phyloP scores from a whole-genome alignment of 2,329 filamentous ascomycete species.

The Paecilomyces variotii region DNA sequence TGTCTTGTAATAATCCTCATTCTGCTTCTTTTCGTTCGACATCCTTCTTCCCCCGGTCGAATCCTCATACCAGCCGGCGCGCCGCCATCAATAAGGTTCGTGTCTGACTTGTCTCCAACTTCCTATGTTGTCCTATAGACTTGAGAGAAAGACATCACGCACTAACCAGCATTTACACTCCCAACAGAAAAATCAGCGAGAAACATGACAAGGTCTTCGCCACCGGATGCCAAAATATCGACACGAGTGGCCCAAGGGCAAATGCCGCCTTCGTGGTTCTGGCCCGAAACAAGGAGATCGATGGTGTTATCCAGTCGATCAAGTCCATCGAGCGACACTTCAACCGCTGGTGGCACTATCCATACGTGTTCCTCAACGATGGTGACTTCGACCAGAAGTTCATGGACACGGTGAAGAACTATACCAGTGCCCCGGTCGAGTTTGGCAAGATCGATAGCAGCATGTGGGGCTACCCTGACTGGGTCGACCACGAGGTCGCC shows the following conservation, averaged over 20 bases:
- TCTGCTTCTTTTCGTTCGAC: conserved; percentile 77
- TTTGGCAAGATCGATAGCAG: conserved; percentile 86
- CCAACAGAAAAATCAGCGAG: conserved; percentile 81
- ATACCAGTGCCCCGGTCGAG: conserved; percentile 80
- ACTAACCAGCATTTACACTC: conserved; percentile 9
- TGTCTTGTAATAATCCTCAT: conserved; percentile 86
- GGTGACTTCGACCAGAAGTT: conserved; percentile 94
- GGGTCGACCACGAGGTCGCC: conserved; percentile 88
- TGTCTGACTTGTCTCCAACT: conserved; percentile 6
- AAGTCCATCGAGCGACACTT: conserved; percentile 98
- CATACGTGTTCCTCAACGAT: conserved; percentile 97
- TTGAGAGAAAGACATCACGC: conserved; percentile 1
- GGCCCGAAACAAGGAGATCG: conserved; percentile 90
- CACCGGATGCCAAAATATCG: conserved; percentile 70
- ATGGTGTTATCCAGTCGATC: conserved; percentile 90
- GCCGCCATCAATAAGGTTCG: conserved; percentile 81
- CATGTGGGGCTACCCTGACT: conserved; percentile 96
- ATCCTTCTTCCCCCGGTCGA: conserved; percentile 72
- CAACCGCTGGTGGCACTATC: conserved; percentile 98
- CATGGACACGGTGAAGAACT: conserved; percentile 77
- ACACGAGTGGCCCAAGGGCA: conserved; percentile 69
- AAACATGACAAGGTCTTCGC: conserved; percentile 96
- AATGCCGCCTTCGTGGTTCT: conserved; percentile 96
- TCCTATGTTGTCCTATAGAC: not conserved
- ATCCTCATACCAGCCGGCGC: conserved; percentile 83